Evolutionary conservation across 2,329 filamentous ascomycete genomes (phyloP), one percentile per base, ranked within the genome.

Genomic region (Rhinocladiella similis): DNA sequence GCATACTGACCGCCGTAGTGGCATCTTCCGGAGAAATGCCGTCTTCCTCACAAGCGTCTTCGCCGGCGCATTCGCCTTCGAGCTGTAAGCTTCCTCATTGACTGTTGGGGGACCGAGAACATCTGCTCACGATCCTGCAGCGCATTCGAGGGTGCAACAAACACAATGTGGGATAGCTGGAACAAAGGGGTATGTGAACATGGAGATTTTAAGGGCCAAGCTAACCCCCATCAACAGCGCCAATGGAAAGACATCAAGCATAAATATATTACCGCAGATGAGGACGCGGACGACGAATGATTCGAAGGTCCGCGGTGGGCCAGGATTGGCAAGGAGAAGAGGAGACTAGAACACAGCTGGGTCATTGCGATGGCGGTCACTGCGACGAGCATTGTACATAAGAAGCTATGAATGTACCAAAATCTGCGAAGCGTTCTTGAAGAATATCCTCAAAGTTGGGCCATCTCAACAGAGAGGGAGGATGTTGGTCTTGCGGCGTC

Each of bases 241-340:
- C 93, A 97, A 95, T 97, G 94, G 94, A 97, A 97, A 84, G 94
- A 99, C 75, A 97, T 99, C 81, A 93, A 95, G 80, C 80, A 87
- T 75, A 87, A 83, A 77, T 99, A 96, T 77, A 75, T 96, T 69
- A 78, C 89, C 77, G 81, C 81, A 58, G 83, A 80, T 54, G 86
- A 86, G 64, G 83, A 87, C 63, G n/a, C n/a, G n/a, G 86, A 87
- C 58, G 76, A 74, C 41, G 69, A 74, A 62, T 46, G 41, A 47
- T 38, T 45, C 41, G 70, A 72, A 42, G 52, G 6, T 16, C n/a
- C 13, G 12, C n/a, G 10, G 7, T 20, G 20, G 13, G 14, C 38
- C n/a, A 39, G 42, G 35, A 45, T 43, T 52, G 41, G 25, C 18
- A 16, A 16, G n/a, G 18, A 53, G 33, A 36, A 43, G 36, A 50